Evolutionary conservation across 257 asterid genomes (phyloP), one percentile per base, ranked within the genome.

Genomic region (Solanum bukasovii): DNA sequence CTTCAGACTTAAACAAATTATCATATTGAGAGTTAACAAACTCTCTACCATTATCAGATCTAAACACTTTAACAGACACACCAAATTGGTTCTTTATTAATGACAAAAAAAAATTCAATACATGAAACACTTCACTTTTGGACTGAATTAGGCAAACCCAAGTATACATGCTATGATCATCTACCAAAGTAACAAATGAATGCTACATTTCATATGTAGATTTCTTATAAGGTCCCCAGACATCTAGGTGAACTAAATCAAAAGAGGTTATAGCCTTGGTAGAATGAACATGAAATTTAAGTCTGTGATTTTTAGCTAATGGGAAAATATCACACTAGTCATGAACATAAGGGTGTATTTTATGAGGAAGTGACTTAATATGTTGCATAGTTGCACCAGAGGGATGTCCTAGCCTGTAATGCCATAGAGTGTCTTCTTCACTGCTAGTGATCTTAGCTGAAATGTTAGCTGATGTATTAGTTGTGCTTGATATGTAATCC

Each of bases 311-410:
- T 20, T 7, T 7, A 56, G 10, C 25, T 20, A 56, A 56, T 56
- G 65, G 11, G 25, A 1, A 56, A 56, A 56, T 7, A 20, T 56
- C 67, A 56, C n/a, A 56, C 25, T 20, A 5, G 67, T 56, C 67
- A 8, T 7, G 67, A 56, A 56, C 25, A 56, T 56, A 23, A 20
- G 5, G 2, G 9, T 56, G 11, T 56, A 20, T 20, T 56, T 56
- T 56, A 9, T 56, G 4, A 20, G 5, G 25, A 7, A 56, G 25
- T 3, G 67, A 20, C 25, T 18, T 8, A 20, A 56, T 56, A 20
- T 20, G 5, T 0, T 7, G 2, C 67, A 56, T 56, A 8, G 2
- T 0, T 56, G 0, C 67, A 56, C 67, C 5, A 56, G 25, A 56
- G 25, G 67, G 25, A 20, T 20, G 25, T 56, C 11, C 65, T 56